These are phyloP conservation scores for Peronospora destructor DNA, from an alignment of 352 stramenopile species.

Conservation along the genomic window DNA sequence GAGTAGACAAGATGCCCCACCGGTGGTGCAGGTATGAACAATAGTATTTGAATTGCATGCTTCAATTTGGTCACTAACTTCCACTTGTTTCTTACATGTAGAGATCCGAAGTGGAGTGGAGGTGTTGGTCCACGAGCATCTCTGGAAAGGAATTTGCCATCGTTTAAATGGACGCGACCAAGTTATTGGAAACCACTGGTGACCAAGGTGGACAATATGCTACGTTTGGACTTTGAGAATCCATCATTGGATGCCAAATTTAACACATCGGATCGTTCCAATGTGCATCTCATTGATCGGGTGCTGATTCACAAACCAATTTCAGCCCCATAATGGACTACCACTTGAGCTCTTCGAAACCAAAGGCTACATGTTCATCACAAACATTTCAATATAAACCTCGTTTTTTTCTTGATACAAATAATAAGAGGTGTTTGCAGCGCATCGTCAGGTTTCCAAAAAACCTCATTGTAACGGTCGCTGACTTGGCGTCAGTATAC, in stretches of 20 bases:
- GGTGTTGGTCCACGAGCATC: conserved; percentile 37
- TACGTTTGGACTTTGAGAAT: conserved; percentile 83
- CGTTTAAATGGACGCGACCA: conserved; percentile 61
- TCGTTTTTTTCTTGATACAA: conserved; percentile 10
- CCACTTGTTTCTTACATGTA: conserved; percentile 14
- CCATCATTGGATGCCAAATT: conserved; percentile 63
- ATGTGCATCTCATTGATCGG: conserved; percentile 75
- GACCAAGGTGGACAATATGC: conserved; percentile 76
- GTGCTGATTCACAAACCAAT: conserved; percentile 43
- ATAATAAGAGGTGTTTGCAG: conserved; percentile 18
- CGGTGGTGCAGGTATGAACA: conserved; percentile 66
- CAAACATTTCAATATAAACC: conserved; percentile 24
- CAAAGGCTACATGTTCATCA: conserved; percentile 6
- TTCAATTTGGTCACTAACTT: no score
- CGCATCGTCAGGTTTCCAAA: conserved; percentile 12
- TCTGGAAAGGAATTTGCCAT: conserved; percentile 54
- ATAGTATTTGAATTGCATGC: background rate
- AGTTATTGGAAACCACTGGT: conserved; percentile 82
- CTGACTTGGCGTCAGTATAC: conserved; percentile 29
- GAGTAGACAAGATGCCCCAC: conserved; percentile 86
- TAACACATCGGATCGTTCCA: conserved; percentile 70
- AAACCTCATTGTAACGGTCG: conserved; percentile 8
- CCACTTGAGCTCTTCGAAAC: conserved; percentile 1
- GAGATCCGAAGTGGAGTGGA: conserved; percentile 72
- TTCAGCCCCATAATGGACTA: conserved; percentile 4